A percentile compares a stretch with the other conserved stretches of the same genome.
Conservation (phyloP, 2,329 filamentous ascomycete genomes). For the Penicillium sp. region DNA sequence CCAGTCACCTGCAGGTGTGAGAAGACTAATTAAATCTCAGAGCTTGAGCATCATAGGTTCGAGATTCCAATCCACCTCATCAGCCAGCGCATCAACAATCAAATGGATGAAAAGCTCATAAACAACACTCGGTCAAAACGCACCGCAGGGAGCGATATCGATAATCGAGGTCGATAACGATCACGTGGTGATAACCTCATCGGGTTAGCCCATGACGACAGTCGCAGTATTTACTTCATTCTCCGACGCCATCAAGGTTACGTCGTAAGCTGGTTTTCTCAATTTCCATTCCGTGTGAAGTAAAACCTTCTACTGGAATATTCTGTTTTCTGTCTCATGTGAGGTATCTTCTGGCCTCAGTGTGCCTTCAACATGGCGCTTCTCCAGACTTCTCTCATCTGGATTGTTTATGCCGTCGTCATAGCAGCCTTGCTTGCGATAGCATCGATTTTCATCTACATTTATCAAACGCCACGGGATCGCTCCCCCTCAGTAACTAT, state of each 20-base stretch:
- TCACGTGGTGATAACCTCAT: constrained; percentile 13
- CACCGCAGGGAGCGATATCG: constrained; percentile 7
- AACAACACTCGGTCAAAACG: not conserved
- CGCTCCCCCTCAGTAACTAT: constrained; percentile 74
- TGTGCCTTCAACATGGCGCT: constrained; percentile 50
- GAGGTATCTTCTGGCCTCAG: not conserved
- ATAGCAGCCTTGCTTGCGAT: constrained; percentile 69
- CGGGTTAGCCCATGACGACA: constrained; percentile 16
- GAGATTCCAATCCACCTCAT: not conserved
- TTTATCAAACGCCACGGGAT: constrained; percentile 85
- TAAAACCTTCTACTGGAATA: not conserved
- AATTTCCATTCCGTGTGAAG: too few species aligned
- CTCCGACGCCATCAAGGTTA: too few species aligned
- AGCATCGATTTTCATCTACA: constrained; percentile 78
- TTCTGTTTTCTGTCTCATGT: constrained; percentile 6
- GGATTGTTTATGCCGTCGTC: constrained; percentile 84
- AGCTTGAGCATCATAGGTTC: constrained; percentile 13
- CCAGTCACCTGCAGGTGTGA: constrained; percentile 5
- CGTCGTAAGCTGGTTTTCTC: too few species aligned
- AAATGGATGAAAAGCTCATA: not conserved
- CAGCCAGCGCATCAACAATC: not conserved
- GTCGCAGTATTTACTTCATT: constrained; percentile 6
- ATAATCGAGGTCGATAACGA: not conserved
- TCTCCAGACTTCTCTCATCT: constrained; percentile 85
- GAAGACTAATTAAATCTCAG: not conserved